Percentiles rank a stretch among this genome's conserved stretches.
Evolutionary conservation across 345 rosid species (phyloP).

Genomic region (Iberis pinnata): DNA sequence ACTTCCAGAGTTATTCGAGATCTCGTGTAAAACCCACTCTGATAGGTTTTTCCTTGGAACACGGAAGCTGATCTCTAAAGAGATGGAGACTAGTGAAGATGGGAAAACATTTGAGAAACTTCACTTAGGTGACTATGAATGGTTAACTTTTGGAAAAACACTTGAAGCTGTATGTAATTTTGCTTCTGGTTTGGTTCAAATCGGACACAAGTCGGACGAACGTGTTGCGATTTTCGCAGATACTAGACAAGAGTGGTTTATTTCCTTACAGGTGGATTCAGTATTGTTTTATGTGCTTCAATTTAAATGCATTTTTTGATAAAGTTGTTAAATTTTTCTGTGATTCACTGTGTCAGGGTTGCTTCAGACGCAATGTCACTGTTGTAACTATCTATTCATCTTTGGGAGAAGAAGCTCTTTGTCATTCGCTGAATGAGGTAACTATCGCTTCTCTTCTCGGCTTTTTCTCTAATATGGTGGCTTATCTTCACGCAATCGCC

Average conservation of each 20-base stretch:
- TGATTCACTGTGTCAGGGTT: slow-evolving; percentile 48
- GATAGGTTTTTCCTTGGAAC: slow-evolving; percentile 72
- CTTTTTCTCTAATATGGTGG: slow-evolving; percentile 3
- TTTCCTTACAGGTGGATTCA: slow-evolving; percentile 67
- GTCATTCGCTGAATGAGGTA: slow-evolving; percentile 95
- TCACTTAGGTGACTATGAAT: slow-evolving; percentile 88
- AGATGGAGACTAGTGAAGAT: slow-evolving; percentile 47
- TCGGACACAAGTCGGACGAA: slow-evolving; percentile 66
- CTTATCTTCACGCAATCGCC: neutral
- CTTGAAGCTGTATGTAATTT: slow-evolving; percentile 60
- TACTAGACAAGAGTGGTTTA: slow-evolving; percentile 93
- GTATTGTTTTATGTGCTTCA: neutral
- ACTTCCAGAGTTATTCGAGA: slow-evolving; percentile 84
- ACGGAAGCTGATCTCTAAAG: slow-evolving; percentile 57
- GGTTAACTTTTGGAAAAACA: slow-evolving; percentile 60
- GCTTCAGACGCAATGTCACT: slow-evolving; percentile 79
- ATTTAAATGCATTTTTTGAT: neutral
- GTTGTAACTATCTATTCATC: slow-evolving; percentile 96
- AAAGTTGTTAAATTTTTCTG: neutral
- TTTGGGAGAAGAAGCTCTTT: slow-evolving; percentile 89
- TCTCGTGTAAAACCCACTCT: slow-evolving; percentile 51
- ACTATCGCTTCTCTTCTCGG: slow-evolving; percentile 28
- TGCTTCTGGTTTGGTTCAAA: slow-evolving; percentile 73
- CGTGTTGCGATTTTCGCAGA: slow-evolving; percentile 94
- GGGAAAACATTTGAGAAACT: slow-evolving; percentile 87